Percentiles rank a stretch among this genome's conserved stretches.
phyloP scores from a whole-genome alignment of 169 alveolate genomes.

The Eimeria maxima region DNA sequence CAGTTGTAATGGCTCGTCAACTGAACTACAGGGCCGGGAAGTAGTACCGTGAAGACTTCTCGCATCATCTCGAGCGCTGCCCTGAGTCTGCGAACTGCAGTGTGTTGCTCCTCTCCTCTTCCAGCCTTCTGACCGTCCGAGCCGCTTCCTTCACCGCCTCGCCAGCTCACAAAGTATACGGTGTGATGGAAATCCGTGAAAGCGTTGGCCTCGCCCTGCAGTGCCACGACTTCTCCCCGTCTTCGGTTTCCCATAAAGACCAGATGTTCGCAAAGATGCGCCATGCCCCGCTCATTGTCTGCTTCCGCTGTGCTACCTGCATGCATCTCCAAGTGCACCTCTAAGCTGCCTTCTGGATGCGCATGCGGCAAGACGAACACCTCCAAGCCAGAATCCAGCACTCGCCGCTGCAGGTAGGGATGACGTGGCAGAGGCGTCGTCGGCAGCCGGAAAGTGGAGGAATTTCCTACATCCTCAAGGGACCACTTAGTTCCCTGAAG shows the following conservation, averaged over 20 bases:
- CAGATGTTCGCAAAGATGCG: conserved; percentile 93
- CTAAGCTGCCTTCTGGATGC: conserved; percentile 86
- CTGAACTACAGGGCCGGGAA: background rate
- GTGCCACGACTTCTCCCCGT: conserved; percentile 83
- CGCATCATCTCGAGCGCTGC: conserved; percentile 75
- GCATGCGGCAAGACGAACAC: conserved; percentile 86
- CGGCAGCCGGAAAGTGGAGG: background rate
- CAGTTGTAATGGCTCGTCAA: background rate
- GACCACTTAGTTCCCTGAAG: background rate
- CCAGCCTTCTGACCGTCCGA: background rate
- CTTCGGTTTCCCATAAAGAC: conserved; percentile 93
- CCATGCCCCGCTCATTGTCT: conserved; percentile 91
- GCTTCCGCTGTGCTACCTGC: conserved; percentile 92
- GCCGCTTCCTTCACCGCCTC: conserved; percentile 79
- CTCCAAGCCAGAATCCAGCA: conserved; percentile 86
- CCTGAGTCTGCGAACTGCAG: conserved; percentile 60
- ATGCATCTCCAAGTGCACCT: conserved; percentile 90
- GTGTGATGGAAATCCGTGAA: conserved; percentile 94
- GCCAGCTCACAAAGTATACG: conserved; percentile 90
- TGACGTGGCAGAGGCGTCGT: conserved; percentile 61
- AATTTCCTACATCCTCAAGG: background rate
- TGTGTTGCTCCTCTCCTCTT: background rate
- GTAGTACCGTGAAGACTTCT: conserved; percentile 78
- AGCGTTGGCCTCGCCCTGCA: conserved; percentile 90
- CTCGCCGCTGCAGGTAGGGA: conserved; percentile 83